These are phyloP conservation scores for Aureobasidium vineae DNA, from an alignment of 2,329 filamentous ascomycete genomes.

Conservation along the genomic window DNA sequence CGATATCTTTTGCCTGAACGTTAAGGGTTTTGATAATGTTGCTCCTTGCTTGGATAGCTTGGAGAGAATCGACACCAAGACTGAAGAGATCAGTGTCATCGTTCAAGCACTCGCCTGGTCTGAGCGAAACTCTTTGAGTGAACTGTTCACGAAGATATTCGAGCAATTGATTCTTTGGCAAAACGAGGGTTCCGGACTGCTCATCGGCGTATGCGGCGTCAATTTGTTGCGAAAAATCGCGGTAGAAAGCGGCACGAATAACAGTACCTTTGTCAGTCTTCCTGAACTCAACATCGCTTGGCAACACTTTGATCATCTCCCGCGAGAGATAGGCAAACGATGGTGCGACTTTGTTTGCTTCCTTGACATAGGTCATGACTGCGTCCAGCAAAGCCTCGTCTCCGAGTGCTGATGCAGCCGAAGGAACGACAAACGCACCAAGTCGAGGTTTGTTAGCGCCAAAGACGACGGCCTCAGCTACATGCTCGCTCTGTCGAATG, in stretches of 20 bases:
- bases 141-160: slow-evolving; percentile 28
- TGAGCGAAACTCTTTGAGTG: slow-evolving; percentile 31
- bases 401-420: slow-evolving; percentile 41
- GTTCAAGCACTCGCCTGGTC: slow-evolving; percentile 28
- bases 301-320: slow-evolving; percentile 53
- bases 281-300: slow-evolving; percentile 46
- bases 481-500: slow-evolving; percentile 51
- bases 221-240: slow-evolving; percentile 47
- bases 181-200: slow-evolving; percentile 30
- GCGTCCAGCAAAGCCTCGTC: slow-evolving; percentile 48
- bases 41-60: slow-evolving; percentile 56
- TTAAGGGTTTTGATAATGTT: slow-evolving; percentile 54
- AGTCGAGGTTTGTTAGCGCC: slow-evolving; percentile 53
- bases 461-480: slow-evolving; percentile 57
- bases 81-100: slow-evolving; percentile 58
- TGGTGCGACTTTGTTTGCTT: slow-evolving; percentile 50
- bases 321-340: slow-evolving; percentile 53
- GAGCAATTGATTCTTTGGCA: slow-evolving; percentile 31
- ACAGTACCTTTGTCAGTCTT: slow-evolving; percentile 56
- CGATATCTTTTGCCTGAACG: slow-evolving; percentile 48
- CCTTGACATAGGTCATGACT: slow-evolving; percentile 51
- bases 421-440: slow-evolving; percentile 55
- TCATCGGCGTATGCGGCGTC: slow-evolving; percentile 44
- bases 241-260: slow-evolving; percentile 52
- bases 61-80: slow-evolving; percentile 58